Base-by-base conservation (phyloP, 805 yeast species). In the Cyberlindnera euphorbiiphila region DNA sequence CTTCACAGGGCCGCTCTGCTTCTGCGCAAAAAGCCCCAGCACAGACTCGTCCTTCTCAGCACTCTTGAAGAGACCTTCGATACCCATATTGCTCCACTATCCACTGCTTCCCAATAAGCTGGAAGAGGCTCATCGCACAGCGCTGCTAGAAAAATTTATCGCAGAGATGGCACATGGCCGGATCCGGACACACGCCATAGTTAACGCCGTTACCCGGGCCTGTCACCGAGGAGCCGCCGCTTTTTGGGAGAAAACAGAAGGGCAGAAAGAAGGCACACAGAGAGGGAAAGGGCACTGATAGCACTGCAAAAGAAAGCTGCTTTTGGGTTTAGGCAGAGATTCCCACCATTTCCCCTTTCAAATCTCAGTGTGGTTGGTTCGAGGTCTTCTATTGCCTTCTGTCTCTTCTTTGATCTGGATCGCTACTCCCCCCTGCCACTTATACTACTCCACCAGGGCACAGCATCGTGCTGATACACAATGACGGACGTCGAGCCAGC, bases 1-100 rank as follows among this genome's bases (percentile, higher is more conserved):
- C 46, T 66, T 60, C n/a, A 80, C 68, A 11, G 80, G 78, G 15
- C 74, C 76, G 19, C 71, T 50, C 10, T 68, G 57, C 30, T 58
- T 56, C 23, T 63, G 47, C 39, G 69, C 64, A 37, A 73, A 60
- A 21, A 62, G 46, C 20, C 54, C 53, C 10, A 62, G 56, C n/a
- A 50, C 45, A 9, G 62, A 48, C 18, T 62, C 65, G 16, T 60
- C 55, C 26, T 59, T 59, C 31, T 49, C 45, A 9, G 57, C 46
- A 19, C 50, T 52, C 14, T 55, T 56, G 45, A 66, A 66, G 11
- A 66, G 46, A 23, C 51, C 55, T 37, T 50, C 49, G 30, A 65
- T 41, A 22, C 62, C 54, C 63, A 59, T 58, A 7, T n/a, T 30
- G 13, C 7, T 16, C 5, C 12, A 12, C 6, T 5, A 9, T 21